Evolutionary conservation across 1,139 yeast species (phyloP), one percentile per base, ranked within the genome.

Genomic region (Saccharomyces hybrid): DNA sequence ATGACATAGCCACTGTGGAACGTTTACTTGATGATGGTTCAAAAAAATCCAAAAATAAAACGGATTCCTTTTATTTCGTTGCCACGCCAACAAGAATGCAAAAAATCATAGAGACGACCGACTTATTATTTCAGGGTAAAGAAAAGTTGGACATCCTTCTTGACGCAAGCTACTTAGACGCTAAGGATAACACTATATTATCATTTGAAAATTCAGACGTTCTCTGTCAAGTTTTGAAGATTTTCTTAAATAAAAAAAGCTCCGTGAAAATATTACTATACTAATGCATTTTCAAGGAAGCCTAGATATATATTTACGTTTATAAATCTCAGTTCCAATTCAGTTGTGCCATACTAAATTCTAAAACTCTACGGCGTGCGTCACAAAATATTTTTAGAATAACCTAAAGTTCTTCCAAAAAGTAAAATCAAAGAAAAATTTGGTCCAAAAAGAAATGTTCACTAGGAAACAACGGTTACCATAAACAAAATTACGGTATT

Each of bases 131-230:
- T 56, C 70, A 71, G 46, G 73, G 73, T 41, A 73, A 75, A 4
- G 85, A 83, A 53, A 75, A 84, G 55, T 75, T 80, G 54, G 82
- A 82, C 53, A 71, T 83, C 9, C 73, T 84, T 42, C 69, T 83
- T 51, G 89, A 84, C 65, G 81, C 81, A 52, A 75, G 83, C 27
- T 83, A 80, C 61, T 73, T 84, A 65, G 88, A 84, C 65, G 71
- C 77, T 9, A 84, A 83, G 67, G 73, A 60, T 13, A 63, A 68
- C 46, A 60, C 68, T 2, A 44, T 68, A 34, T 56, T 68, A 11
- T 57, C 68, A 13, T 64, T 64, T 16, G 70, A 68, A 14, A 66
- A 66, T 46, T 59, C 63, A 2, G 52, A 56, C 25, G 59, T 61
- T 5, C 60, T 69, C 14, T 61, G 65, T 32, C 61, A 59, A 50